These are phyloP conservation scores for Emiliania huxleyi DNA, from an alignment of 78 protist species.

Conservation along the genomic window DNA sequence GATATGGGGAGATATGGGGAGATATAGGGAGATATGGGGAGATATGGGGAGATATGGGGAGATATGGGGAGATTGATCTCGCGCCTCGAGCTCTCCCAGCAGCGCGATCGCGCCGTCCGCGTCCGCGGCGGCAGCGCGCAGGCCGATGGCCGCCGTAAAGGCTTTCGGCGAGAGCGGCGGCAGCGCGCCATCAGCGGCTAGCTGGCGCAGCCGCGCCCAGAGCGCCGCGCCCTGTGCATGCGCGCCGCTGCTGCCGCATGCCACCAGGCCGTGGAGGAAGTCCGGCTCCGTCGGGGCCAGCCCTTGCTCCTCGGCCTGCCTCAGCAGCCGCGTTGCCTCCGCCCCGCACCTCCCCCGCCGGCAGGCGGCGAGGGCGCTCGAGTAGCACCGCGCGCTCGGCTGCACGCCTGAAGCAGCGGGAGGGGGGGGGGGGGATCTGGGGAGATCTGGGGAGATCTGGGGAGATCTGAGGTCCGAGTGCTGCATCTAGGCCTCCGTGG, in stretches of 20 bases:
- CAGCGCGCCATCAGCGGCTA: neutral
- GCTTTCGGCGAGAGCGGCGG: neutral
- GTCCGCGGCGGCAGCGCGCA: neutral
- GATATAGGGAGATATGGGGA: too few species aligned
- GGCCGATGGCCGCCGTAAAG: neutral
- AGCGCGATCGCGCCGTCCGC: neutral
- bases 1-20: too few species aligned
- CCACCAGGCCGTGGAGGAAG: neutral
- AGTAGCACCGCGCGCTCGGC: neutral
- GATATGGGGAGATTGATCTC: too few species aligned
- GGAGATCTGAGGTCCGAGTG: too few species aligned
- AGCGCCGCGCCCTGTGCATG: neutral
- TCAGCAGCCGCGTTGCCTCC: neutral
- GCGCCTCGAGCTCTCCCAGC: neutral
- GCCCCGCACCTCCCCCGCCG: neutral
- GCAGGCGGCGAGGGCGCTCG: neutral
- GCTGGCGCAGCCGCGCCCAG: neutral
- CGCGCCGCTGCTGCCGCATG: neutral
- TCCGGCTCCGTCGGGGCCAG: neutral
- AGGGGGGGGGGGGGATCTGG: too few species aligned
- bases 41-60: too few species aligned
- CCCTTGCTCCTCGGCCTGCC: neutral
- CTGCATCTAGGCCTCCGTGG: too few species aligned
- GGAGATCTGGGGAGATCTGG: too few species aligned
- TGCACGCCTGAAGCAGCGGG: too few species aligned